Evolutionary conservation across 2,329 filamentous ascomycete genomes (phyloP).

Genomic region (Xylaria sp.): DNA sequence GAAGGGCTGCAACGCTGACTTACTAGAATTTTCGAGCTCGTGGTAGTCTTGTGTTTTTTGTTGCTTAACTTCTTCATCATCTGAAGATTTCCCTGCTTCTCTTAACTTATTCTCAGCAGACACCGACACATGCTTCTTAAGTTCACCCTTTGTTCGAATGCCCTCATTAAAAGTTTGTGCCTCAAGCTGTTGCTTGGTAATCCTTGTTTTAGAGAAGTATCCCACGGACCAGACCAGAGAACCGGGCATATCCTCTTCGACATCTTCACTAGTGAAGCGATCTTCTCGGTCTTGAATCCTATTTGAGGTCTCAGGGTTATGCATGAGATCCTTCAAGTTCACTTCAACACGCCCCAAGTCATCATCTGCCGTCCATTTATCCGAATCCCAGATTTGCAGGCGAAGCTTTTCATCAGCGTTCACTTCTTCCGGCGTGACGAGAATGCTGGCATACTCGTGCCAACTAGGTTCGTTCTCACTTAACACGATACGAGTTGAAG

Average conservation of each 20-base stretch:
- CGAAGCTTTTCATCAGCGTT: constrained; percentile 76
- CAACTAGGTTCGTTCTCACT: constrained; percentile 75
- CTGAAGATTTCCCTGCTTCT: constrained; percentile 67
- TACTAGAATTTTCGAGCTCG: constrained; percentile 63
- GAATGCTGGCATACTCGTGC: constrained; percentile 75
- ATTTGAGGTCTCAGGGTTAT: constrained; percentile 65
- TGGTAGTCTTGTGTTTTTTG: constrained; percentile 75
- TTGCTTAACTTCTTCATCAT: constrained; percentile 72
- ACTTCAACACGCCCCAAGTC: constrained; percentile 79
- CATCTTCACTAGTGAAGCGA: constrained; percentile 71
- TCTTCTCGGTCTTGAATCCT: constrained; percentile 71
- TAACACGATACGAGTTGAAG: constrained; percentile 71
- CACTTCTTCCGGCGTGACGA: constrained; percentile 76
- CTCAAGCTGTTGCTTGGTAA: constrained; percentile 69
- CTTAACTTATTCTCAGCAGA: constrained; percentile 70
- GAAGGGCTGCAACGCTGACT: not conserved
- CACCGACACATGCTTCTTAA: constrained; percentile 66
- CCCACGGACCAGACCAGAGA: constrained; percentile 76
- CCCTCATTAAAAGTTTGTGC: constrained; percentile 68
- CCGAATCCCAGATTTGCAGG: constrained; percentile 80
- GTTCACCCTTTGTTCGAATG: constrained; percentile 65
- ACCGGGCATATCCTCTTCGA: constrained; percentile 74
- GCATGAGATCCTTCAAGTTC: constrained; percentile 72
- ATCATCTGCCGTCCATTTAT: constrained; percentile 77
- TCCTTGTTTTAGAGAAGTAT: constrained; percentile 74